A percentile compares a stretch with the other conserved stretches of the same genome.
These are phyloP conservation scores for Naganishia friedmannii DNA, from an alignment of 768 basidiomycete species.

Conservation along the genomic window DNA sequence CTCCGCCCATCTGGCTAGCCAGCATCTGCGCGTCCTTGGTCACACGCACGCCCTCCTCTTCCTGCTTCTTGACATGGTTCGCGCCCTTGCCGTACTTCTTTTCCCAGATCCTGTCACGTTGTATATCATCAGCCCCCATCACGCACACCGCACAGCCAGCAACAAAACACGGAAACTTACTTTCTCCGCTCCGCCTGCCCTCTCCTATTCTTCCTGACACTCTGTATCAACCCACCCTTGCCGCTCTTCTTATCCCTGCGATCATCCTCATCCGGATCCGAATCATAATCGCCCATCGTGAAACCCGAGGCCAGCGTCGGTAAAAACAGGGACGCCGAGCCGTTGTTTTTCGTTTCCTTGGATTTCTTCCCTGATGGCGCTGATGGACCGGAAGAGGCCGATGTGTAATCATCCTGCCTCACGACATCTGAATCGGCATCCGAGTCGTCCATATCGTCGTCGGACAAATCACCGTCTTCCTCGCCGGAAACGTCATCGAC, in stretches of 20 bases:
- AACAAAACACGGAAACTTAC: slow-evolving; percentile 60
- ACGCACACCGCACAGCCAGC: background rate
- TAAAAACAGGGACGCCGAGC: slow-evolving; percentile 66
- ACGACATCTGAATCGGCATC: no score
- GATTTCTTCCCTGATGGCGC: background rate
- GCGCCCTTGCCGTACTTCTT: slow-evolving; percentile 89
- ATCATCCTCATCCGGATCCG: slow-evolving; percentile 63
- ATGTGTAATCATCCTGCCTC: slow-evolving; percentile 39
- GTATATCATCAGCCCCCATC: background rate
- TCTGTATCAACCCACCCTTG: slow-evolving; percentile 40
- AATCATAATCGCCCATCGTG: slow-evolving; percentile 72
- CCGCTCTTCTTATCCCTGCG: slow-evolving; percentile 57
- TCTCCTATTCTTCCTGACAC: slow-evolving; percentile 74
- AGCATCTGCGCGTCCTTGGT: slow-evolving; percentile 31
- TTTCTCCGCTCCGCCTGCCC: slow-evolving; percentile 91
- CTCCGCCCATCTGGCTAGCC: slow-evolving; percentile 26
- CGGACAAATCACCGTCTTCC: slow-evolving; percentile 32
- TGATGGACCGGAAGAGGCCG: slow-evolving; percentile 30
- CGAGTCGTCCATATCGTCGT: slow-evolving; percentile 38
- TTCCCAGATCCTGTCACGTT: slow-evolving; percentile 79
- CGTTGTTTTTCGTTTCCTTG: slow-evolving; percentile 37
- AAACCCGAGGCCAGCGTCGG: slow-evolving; percentile 87
- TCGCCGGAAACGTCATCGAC: slow-evolving; percentile 47
- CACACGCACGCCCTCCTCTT: slow-evolving; percentile 39
- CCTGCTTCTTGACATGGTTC: slow-evolving; percentile 77